Evolutionary conservation across 2,329 filamentous ascomycete genomes (phyloP), one percentile per base, ranked within the genome.

Genomic region (Sporothrix humicola): DNA sequence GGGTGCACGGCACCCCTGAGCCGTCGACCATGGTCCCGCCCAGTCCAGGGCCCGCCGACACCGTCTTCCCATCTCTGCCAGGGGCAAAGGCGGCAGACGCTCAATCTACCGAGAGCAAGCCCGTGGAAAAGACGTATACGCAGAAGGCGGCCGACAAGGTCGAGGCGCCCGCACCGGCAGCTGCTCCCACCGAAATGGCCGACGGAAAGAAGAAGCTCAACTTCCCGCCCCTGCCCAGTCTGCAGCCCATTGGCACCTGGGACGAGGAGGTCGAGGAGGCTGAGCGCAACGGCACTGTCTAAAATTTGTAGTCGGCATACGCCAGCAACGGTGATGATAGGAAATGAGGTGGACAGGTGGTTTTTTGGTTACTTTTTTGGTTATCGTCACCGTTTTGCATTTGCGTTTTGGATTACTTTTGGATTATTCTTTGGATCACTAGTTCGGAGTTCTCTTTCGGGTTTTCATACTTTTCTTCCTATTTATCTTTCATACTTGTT

Each of bases 181-280:
- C n/a, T 2, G 20, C 2, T 1, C 12, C 73, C 15, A 72, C 72
- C 46, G 56, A 59, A 15, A 58, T 54, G 26, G 48, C 66, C 44
- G 23, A 68, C 23, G 65, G 65, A 13, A 58, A 68, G 12, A 52
- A 61, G 26, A 77, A 76, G 70, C 63, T 70, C 8, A 76, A 71
- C n/a, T 73, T 72, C 50, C 58, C 58, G 20, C 59, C 71, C 1
- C 69, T 74, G 48, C 59, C 69, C 1, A 23, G 15, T 1, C 69
- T 80, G n/a, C 79, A 81, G 72, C 78, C 83, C 0, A 77, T 84
- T 20, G 83, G 84, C 9, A 84, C 85, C 72, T 89, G 88, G 88
- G 88, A 86, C 69, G 88, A 90, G 50, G 88, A 90, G 80, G 87
- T 89, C 83, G 86, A 86, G 68, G 85, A 82, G 5, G 80, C 86